Evolutionary conservation across 2,329 filamentous ascomycete genomes (phyloP).

Genomic region (Calonectria ilicicola): DNA sequence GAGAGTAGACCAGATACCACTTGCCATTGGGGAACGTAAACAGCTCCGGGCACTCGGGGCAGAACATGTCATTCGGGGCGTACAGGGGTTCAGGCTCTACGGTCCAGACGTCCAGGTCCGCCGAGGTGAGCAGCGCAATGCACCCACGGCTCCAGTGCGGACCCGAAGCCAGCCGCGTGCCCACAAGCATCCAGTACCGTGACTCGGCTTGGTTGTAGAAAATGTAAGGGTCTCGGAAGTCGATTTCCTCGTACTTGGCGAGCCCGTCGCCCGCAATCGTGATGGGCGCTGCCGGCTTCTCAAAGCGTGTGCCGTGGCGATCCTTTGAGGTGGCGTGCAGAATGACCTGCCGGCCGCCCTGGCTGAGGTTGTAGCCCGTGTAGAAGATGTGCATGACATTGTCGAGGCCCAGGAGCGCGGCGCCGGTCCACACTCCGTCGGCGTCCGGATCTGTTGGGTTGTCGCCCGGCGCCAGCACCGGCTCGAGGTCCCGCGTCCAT

Average conservation of each 20-base stretch:
- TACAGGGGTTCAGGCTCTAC: constrained; percentile 47
- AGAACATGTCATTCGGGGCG: constrained; percentile 50
- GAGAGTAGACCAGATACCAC: constrained; percentile 51
- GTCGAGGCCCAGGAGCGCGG: constrained; percentile 47
- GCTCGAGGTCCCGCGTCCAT: constrained; percentile 44
- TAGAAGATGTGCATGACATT: constrained; percentile 51
- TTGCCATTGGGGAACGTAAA: constrained; percentile 49
- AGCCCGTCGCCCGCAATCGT: constrained; percentile 36
- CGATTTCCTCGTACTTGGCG: constrained; percentile 46
- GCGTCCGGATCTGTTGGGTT: constrained; percentile 40
- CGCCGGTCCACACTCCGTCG: constrained; percentile 51
- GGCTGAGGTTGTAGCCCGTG: constrained; percentile 49
- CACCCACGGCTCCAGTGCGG: constrained; percentile 51
- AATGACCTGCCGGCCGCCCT: constrained; percentile 48
- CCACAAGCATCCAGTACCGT: constrained; percentile 53
- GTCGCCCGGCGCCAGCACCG: constrained; percentile 39
- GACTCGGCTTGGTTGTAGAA: constrained; percentile 46
- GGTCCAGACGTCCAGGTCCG: constrained; percentile 46
- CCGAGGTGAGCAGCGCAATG: constrained; percentile 50
- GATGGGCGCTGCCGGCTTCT: constrained; percentile 36
- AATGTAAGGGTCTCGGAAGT: constrained; percentile 52
- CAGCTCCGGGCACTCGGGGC: constrained; percentile 52
- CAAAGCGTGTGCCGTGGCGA: constrained; percentile 44
- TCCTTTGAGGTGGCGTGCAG: constrained; percentile 43
- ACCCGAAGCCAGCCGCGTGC: constrained; percentile 46